Percentiles rank a stretch among this genome's conserved stretches.
Evolutionary conservation across 2,329 filamentous ascomycete genomes (phyloP).

Genomic region (Sporothrix euskadiensis): DNA sequence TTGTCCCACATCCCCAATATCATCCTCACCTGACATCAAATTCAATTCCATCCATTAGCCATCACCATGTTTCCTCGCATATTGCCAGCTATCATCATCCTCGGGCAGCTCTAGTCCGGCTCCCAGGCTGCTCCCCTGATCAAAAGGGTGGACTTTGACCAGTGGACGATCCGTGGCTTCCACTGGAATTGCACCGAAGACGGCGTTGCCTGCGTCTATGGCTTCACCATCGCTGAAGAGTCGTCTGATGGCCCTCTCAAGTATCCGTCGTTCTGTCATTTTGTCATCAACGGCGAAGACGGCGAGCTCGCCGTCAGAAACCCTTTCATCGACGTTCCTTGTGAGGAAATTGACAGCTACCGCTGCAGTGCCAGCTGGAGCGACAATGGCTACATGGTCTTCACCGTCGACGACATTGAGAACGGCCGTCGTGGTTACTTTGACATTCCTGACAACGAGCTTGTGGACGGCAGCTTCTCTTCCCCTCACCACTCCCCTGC

Average conservation of each 20-base stretch:
- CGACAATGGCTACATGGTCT: slow-evolving; percentile 32
- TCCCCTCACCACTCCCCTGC: slow-evolving; percentile 18
- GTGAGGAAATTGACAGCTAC: slow-evolving; percentile 30
- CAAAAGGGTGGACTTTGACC: neutral
- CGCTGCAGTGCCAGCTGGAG: slow-evolving; percentile 33
- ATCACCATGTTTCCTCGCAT: too few relatives aligned
- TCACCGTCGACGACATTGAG: slow-evolving; percentile 33
- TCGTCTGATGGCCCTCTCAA: neutral
- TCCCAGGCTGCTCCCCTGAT: slow-evolving; percentile 2
- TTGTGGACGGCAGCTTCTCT: slow-evolving; percentile 21
- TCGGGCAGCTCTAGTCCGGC: slow-evolving; percentile 13
- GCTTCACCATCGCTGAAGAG: slow-evolving; percentile 30
- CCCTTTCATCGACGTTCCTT: slow-evolving; percentile 29
- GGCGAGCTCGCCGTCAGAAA: slow-evolving; percentile 13
- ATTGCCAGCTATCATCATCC: too few relatives aligned
- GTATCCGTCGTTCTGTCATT: slow-evolving; percentile 25
- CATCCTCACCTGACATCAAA: neutral
- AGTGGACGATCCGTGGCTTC: slow-evolving; percentile 31
- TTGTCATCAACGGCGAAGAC: slow-evolving; percentile 7
- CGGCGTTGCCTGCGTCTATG: slow-evolving; percentile 30
- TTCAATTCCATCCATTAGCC: neutral
- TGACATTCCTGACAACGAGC: slow-evolving; percentile 31
- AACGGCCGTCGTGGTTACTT: slow-evolving; percentile 33
- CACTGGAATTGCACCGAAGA: slow-evolving; percentile 31
- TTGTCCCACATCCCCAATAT: neutral